Conservation (phyloP, 495 filamentous ascomycete species). For the Astrothelium macrocarpum region DNA sequence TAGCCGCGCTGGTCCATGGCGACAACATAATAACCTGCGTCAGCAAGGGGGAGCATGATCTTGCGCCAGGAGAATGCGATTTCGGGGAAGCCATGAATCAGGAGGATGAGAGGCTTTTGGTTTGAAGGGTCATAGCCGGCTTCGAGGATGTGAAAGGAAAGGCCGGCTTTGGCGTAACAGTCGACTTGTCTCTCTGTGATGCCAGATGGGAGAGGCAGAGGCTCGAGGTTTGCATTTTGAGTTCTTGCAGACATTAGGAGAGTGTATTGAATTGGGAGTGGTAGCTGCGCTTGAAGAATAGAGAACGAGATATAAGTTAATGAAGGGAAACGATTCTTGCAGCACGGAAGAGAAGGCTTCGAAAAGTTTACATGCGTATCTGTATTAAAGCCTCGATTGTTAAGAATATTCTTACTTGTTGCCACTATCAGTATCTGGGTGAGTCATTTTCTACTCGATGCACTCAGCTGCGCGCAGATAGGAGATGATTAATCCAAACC, state of each 20-base stretch:
- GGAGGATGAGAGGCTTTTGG: slow-evolving; percentile 49
- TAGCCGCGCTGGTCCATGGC: slow-evolving; percentile 62
- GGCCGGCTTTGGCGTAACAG: slow-evolving; percentile 36
- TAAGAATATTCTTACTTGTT: neutral
- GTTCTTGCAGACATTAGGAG: neutral
- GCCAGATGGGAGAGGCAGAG: slow-evolving; percentile 45
- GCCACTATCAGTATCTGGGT: neutral
- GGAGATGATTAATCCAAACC: no score
- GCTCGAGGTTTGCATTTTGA: slow-evolving; percentile 17
- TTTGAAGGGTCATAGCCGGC: slow-evolving; percentile 32
- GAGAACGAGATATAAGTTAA: neutral
- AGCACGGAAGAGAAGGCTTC: neutral
- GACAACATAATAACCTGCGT: slow-evolving; percentile 51
- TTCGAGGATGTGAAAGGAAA: slow-evolving; percentile 54
- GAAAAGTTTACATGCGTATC: neutral
- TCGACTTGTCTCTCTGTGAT: slow-evolving; percentile 43
- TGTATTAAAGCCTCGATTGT: neutral
- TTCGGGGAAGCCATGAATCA: slow-evolving; percentile 59
- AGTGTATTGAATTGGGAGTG: neutral
- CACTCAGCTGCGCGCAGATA: no score
- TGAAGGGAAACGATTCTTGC: neutral
- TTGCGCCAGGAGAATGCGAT: slow-evolving; percentile 63
- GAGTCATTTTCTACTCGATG: no score
- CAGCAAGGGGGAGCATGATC: slow-evolving; percentile 46
- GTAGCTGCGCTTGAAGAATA: neutral